These are phyloP conservation scores for Colletotrichum caudatum DNA, from an alignment of 2,329 filamentous ascomycete species.

Conservation along the genomic window DNA sequence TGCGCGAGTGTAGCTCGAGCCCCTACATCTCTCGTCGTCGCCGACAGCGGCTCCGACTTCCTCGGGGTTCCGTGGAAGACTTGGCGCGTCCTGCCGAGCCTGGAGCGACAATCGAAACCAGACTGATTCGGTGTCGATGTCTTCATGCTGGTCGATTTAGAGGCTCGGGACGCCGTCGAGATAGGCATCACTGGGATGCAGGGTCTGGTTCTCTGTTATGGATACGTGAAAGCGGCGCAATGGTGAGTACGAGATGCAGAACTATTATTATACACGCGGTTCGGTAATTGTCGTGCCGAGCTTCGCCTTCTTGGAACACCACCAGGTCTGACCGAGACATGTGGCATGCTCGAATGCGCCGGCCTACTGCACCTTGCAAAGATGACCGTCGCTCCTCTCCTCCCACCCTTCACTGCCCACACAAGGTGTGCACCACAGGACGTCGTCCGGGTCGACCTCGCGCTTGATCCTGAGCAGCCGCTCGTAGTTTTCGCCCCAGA, in stretches of 20 bases:
- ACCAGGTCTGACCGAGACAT: not conserved
- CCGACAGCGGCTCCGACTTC: too few relatives aligned
- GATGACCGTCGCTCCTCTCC: constrained; percentile 5
- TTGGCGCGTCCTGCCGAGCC: too few relatives aligned
- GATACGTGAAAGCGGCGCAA: not conserved
- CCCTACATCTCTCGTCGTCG: too few relatives aligned
- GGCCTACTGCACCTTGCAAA: constrained; percentile 16
- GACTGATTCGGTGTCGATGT: too few relatives aligned
- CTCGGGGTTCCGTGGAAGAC: too few relatives aligned
- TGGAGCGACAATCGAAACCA: too few relatives aligned
- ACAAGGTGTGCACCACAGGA: constrained; percentile 37
- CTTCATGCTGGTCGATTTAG: not conserved
- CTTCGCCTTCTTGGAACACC: not conserved
- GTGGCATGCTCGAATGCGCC: not conserved
- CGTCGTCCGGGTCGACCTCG: constrained; percentile 24
- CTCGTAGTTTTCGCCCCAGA: constrained; percentile 40
- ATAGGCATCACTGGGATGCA: not conserved
- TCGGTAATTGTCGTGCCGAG: not conserved
- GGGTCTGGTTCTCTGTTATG: not conserved
- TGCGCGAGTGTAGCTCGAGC: too few relatives aligned
- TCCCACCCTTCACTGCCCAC: constrained; percentile 39
- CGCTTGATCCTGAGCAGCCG: constrained; percentile 33
- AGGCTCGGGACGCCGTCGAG: too few relatives aligned
- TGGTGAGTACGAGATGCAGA: not conserved
- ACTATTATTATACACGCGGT: not conserved